phyloP scores from a whole-genome alignment of 768 basidiomycete species.

The Rhodotorula graminis region DNA sequence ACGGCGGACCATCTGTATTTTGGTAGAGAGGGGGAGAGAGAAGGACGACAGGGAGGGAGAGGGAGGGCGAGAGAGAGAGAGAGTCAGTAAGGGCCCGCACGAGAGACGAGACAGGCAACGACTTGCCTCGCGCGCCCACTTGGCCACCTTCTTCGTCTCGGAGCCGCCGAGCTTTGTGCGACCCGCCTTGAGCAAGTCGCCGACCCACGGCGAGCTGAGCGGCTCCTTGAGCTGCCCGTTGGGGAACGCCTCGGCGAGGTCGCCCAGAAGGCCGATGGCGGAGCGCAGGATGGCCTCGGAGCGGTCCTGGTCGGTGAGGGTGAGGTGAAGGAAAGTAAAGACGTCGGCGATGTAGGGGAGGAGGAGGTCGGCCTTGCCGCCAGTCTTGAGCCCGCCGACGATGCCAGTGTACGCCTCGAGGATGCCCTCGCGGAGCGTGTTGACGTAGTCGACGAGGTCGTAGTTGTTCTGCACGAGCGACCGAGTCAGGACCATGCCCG shows the following conservation, averaged over 20 bases:
- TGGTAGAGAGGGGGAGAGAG: neutral
- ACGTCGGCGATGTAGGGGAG: conserved; percentile 67
- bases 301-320: conserved; percentile 74
- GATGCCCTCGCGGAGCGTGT: conserved; percentile 84
- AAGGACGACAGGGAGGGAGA: no score
- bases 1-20: conserved; percentile 36
- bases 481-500: no score
- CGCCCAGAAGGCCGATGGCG: conserved; percentile 81
- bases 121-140: conserved; percentile 85
- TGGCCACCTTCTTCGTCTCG: conserved; percentile 81
- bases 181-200: conserved; percentile 69
- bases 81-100: no score
- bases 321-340: conserved; percentile 69
- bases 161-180: conserved; percentile 59
- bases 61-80: no score
- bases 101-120: no score
- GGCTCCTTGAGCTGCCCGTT: conserved; percentile 72
- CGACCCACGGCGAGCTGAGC: conserved; percentile 70
- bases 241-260: conserved; percentile 83
- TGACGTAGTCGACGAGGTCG: conserved; percentile 87
- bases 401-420: conserved; percentile 95
- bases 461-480: conserved; percentile 60
- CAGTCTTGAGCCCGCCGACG: conserved; percentile 81
- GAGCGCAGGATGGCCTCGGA: conserved; percentile 70
- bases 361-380: conserved; percentile 67